These are phyloP conservation scores for Kockovaella imperatae DNA, from an alignment of 768 basidiomycete genomes.

Conservation along the genomic window DNA sequence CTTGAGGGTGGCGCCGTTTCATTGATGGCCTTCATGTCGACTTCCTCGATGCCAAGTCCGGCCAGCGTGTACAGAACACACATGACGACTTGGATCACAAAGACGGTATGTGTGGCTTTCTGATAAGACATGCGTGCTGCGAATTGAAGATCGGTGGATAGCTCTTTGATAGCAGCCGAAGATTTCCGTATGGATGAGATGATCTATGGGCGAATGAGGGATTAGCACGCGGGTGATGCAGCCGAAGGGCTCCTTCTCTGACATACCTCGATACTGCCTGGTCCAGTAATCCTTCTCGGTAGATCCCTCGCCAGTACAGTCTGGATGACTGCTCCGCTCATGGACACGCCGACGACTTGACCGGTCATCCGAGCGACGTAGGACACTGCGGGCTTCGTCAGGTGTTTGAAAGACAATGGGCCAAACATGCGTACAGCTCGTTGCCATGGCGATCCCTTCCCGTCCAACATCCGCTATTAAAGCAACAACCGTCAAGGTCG, in stretches of 20 bases:
- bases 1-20: too few relatives aligned
- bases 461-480: constrained; percentile 37
- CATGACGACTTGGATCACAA: constrained; percentile 20
- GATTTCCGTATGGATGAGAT: constrained; percentile 34
- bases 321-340: constrained; percentile 78
- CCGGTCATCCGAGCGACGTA: constrained; percentile 91
- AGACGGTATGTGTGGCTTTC: constrained; percentile 22
- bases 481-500: constrained; percentile 40
- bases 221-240: not conserved
- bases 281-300: constrained; percentile 65
- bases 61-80: constrained; percentile 16
- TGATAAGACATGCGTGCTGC: constrained; percentile 17
- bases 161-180: constrained; percentile 25
- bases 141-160: constrained; percentile 14
- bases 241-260: not conserved
- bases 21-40: constrained; percentile 12
- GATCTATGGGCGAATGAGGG: constrained; percentile 17
- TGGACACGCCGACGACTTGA: constrained; percentile 88
- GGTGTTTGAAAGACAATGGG: not conserved
- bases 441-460: constrained; percentile 54
- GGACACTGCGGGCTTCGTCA: constrained; percentile 60
- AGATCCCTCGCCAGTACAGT: constrained; percentile 65
- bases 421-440: constrained; percentile 61
- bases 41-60: constrained; percentile 27
- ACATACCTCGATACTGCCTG: constrained; percentile 51